Base-by-base conservation (phyloP, 169 alveolate species). In the Plasmodium reichenowi region DNA sequence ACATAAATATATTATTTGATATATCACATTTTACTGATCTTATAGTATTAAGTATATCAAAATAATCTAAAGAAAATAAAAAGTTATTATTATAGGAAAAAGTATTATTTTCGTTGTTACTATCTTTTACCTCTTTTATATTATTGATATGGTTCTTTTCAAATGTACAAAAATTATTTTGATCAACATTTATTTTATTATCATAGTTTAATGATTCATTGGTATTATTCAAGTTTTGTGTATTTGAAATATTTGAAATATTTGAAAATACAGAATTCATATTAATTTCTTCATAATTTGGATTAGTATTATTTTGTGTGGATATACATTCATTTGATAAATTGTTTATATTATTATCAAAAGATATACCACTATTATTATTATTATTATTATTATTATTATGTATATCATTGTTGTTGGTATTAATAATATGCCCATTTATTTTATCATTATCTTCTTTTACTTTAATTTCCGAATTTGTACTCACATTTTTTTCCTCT, bases 1-100 rank as follows among this genome's bases (percentile, higher is more conserved):
- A 86, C 74, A 86, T 59, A 56, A 86, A 86, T 7, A 86, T 48
- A 43, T 71, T 86, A 45, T 86, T 52, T 2, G 76, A 15, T 71
- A 86, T 86, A n/a, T 86, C 92, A 64, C 92, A 64, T 63, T 86
- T 86, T 62, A 86, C 72, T 45, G 92, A 86, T 60, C 76, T 43
- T 7, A 86, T 72, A 20, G 88, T 86, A 38, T 86, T 86, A 45
- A 86, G 54, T 26, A 86, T 59, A 43, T 86, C 92, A 38, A 86
- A 86, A 13, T 71, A 70, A 47, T 86, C 88, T 17, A 86, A 58
- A 1, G 74, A 45, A 74, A 86, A 86, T 26, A 60, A 48, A 64
- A 72, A 86, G 45, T 86, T 22, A 63, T 86, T 62, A 17, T 72
- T 56, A 74, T 86, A 86, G 15, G 38, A 24, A 67, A 86, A 86